These are phyloP conservation scores for Durotheca rogersii DNA, from an alignment of 495 filamentous ascomycete species.

Conservation along the genomic window DNA sequence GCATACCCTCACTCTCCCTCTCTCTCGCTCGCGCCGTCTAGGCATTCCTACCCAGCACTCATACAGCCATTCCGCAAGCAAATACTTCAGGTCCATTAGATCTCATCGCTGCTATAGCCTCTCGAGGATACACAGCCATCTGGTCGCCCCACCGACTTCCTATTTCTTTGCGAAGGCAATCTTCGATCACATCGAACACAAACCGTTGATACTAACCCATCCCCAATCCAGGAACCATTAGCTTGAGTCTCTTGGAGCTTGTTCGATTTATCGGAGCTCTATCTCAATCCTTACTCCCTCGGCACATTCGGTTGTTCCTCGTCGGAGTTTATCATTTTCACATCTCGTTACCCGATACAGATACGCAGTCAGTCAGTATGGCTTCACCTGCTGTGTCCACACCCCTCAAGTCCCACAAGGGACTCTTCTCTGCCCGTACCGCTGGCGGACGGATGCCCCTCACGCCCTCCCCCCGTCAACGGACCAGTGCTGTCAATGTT, in stretches of 20 bases:
- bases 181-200: conserved; percentile 53
- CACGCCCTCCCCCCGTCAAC: conserved; percentile 80
- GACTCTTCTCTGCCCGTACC: conserved; percentile 87
- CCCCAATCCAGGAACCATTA: conserved; percentile 60
- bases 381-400: conserved; percentile 86
- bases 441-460: conserved; percentile 92
- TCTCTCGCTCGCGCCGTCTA: too few species aligned
- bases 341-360: conserved; percentile 36
- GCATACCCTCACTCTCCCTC: conserved; percentile 15
- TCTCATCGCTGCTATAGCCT: conserved; percentile 38
- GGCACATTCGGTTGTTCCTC: conserved; percentile 55
- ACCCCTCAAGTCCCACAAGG: conserved; percentile 89
- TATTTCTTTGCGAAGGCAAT: conserved; percentile 40
- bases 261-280: conserved; percentile 50
- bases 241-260: conserved; percentile 65
- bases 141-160: conserved; percentile 50
- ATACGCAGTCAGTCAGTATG: conserved; percentile 58
- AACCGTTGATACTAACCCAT: conserved; percentile 51
- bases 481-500: conserved; percentile 49
- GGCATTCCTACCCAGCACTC: conserved; percentile 18
- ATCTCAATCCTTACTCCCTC: conserved; percentile 25
- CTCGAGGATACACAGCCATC: conserved; percentile 32
- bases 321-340: conserved; percentile 36
- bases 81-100: conserved; percentile 44
- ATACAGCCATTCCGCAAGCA: conserved; percentile 33